Conservation (phyloP, 495 filamentous ascomycete species). For the Venustampulla echinocandica region DNA sequence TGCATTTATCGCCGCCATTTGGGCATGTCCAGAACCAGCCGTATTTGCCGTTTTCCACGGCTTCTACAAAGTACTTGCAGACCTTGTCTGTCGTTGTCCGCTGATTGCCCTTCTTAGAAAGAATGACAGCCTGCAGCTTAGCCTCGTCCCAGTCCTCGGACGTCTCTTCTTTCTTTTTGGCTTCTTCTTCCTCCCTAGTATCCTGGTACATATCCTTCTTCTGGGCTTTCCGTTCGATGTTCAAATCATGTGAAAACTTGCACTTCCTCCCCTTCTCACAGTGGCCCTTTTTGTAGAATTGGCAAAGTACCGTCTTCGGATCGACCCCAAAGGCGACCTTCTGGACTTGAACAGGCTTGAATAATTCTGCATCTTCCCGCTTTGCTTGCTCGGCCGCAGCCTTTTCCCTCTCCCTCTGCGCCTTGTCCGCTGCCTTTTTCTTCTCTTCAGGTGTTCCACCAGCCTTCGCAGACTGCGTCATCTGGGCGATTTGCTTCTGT, state of each 20-base stretch:
- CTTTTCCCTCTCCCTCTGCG: constrained; percentile 73
- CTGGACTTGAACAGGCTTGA: constrained; percentile 90
- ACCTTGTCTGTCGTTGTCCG: constrained; percentile 95
- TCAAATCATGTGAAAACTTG: constrained; percentile 92
- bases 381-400: constrained; percentile 72
- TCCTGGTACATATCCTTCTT: constrained; percentile 93
- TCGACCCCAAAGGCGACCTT: constrained; percentile 97
- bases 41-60: constrained; percentile 96
- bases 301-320: constrained; percentile 94
- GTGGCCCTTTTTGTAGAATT: constrained; percentile 91
- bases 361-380: constrained; percentile 68
- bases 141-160: constrained; percentile 97
- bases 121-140: constrained; percentile 80
- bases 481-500: constrained; percentile 78
- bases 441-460: constrained; percentile 79
- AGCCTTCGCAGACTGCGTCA: constrained; percentile 59
- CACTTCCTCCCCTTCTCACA: constrained; percentile 98
- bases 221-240: constrained; percentile 78
- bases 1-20: constrained; percentile 95
- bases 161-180: constrained; percentile 82
- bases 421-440: constrained; percentile 81
- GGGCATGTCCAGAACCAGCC: constrained; percentile 99
- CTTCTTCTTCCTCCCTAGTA: constrained; percentile 62
- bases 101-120: constrained; percentile 96
- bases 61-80: constrained; percentile 98